These are phyloP conservation scores for Calonectria leucothoes DNA, from an alignment of 2,329 filamentous ascomycete genomes.

Conservation along the genomic window DNA sequence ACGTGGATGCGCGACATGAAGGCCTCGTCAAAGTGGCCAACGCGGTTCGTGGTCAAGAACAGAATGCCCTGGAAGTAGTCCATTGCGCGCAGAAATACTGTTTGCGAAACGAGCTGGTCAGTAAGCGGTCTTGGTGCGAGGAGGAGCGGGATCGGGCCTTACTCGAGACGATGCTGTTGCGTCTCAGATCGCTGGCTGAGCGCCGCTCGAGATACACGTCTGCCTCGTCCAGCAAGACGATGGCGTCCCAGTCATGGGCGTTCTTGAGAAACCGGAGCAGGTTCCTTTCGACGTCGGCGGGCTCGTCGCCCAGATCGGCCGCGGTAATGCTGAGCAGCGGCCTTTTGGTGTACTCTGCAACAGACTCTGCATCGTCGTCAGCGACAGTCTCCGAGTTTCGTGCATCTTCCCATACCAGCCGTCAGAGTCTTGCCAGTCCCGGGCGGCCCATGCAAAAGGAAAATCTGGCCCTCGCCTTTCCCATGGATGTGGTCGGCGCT, in stretches of 20 bases:
- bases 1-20: constrained; percentile 46
- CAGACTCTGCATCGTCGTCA: neutral
- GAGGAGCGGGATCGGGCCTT: no score
- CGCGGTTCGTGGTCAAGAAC: constrained; percentile 45
- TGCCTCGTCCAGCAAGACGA: neutral
- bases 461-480: neutral
- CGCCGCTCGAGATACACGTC: neutral
- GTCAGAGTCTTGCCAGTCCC: neutral
- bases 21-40: constrained; percentile 45
- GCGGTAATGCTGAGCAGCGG: no score
- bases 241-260: neutral
- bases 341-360: neutral
- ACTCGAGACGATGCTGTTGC: neutral
- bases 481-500: neutral
- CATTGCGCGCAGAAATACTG: constrained; percentile 45
- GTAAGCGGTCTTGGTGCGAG: no score
- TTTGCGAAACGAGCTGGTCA: no score
- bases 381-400: no score
- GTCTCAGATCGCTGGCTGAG: neutral
- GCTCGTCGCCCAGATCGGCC: no score
- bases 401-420: neutral
- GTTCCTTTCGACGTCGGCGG: neutral
- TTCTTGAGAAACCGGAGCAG: neutral
- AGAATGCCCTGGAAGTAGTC: constrained; percentile 47
- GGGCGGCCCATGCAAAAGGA: neutral